A percentile compares a stretch with the other conserved stretches of the same genome.
Evolutionary conservation across 257 asterid genomes (phyloP).

Genomic region (Nicotiana benthamiana): DNA sequence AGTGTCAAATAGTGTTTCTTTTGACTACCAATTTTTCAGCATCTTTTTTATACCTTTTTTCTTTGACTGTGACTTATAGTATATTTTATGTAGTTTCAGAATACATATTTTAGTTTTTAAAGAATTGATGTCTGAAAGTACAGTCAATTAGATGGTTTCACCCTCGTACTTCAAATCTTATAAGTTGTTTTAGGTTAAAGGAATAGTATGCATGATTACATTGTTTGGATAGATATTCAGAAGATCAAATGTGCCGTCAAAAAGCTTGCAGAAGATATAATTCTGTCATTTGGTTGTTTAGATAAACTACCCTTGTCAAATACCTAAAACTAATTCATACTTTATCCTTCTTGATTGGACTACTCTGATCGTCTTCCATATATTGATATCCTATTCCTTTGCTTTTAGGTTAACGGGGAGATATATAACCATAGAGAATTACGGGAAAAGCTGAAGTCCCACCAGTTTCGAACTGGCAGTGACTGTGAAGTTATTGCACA

Average conservation of each 20-base stretch:
- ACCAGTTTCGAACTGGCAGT: constrained; percentile 82
- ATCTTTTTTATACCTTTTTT: too few species aligned
- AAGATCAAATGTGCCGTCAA: not conserved
- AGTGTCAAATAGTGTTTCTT: not conserved
- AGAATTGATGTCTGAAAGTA: not conserved
- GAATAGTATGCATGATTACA: not conserved
- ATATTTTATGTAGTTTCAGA: not conserved
- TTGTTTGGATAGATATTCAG: not conserved
- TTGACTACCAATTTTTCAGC: not conserved
- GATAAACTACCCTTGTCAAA: not conserved
- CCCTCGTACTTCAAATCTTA: not conserved
- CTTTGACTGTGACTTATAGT: not conserved
- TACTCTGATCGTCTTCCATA: not conserved
- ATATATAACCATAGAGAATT: constrained; percentile 88
- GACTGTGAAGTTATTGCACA: constrained; percentile 99
- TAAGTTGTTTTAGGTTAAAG: not conserved
- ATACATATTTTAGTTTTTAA: not conserved
- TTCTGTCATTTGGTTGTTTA: not conserved
- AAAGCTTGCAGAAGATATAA: not conserved
- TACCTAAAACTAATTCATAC: not conserved
- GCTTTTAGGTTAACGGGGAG: constrained; percentile 87
- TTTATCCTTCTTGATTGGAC: not conserved
- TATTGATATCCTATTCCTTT: constrained; percentile 10
- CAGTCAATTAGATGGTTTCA: not conserved
- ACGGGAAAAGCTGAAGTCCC: constrained; percentile 62